Percentiles rank a stretch among this genome's conserved stretches.
Evolutionary conservation across 2,329 filamentous ascomycete genomes (phyloP).

Genomic region (Orbilia quercus): DNA sequence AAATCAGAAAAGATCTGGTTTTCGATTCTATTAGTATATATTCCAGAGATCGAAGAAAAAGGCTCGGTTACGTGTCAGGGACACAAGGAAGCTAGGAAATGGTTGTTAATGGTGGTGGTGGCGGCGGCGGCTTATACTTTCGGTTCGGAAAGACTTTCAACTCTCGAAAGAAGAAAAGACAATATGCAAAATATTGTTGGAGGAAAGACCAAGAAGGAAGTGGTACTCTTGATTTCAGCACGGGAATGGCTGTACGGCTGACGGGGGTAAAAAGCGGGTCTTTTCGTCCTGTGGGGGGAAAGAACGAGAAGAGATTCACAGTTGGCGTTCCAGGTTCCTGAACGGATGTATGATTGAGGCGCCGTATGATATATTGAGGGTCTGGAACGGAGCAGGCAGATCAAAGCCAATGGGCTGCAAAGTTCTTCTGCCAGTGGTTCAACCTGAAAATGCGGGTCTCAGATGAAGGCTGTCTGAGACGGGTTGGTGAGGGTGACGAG

Average conservation of each 20-base stretch:
- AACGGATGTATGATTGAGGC: background rate
- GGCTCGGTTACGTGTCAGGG: constrained; percentile 37
- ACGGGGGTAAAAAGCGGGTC: constrained; percentile 5
- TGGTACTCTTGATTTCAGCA: constrained; percentile 6
- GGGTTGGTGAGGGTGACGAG: background rate
- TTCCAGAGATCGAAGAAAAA: background rate
- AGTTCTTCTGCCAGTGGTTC: background rate
- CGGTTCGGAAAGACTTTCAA: no score
- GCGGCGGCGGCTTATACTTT: no score
- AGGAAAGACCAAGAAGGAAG: constrained; percentile 1
- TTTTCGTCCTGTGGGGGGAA: constrained; percentile 1
- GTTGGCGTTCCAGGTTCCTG: constrained; percentile 1
- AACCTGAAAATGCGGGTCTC: constrained; percentile 12
- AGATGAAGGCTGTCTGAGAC: background rate
- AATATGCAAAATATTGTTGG: constrained; percentile 10
- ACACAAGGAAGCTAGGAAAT: constrained; percentile 11
- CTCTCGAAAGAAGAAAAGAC: background rate
- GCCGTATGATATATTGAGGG: constrained; percentile 1
- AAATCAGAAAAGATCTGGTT: constrained; percentile 1
- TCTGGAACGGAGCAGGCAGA: constrained; percentile 9
- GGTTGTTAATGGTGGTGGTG: background rate
- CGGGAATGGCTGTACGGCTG: constrained; percentile 39
- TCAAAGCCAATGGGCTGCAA: background rate
- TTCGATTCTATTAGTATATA: constrained; percentile 30
- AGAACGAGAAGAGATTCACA: constrained; percentile 6